Evolutionary conservation across 2,329 filamentous ascomycete genomes (phyloP).

Genomic region (Hymenoscyphus albidus): DNA sequence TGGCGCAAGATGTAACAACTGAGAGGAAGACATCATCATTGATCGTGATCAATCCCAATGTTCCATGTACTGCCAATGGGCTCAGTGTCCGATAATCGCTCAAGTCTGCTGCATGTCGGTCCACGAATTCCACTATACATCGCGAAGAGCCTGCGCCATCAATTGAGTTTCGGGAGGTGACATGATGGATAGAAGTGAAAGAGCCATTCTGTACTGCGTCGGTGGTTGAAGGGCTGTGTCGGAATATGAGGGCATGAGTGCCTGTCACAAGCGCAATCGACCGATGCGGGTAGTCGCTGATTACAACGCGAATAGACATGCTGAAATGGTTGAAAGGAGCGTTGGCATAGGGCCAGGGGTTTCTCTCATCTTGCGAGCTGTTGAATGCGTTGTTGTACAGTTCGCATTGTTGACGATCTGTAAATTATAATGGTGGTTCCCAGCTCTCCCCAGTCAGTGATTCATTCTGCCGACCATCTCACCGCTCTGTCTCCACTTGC

Average conservation of each 20-base stretch:
- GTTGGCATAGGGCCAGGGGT: neutral
- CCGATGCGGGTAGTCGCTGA: constrained; percentile 82
- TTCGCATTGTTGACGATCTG: neutral
- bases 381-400: neutral
- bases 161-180: constrained; percentile 39
- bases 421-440: neutral
- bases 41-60: constrained; percentile 80
- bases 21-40: constrained; percentile 85
- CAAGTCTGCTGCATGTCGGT: constrained; percentile 61
- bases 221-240: constrained; percentile 65
- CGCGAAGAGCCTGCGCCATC: constrained; percentile 27
- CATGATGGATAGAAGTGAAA: constrained; percentile 49
- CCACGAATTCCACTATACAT: constrained; percentile 86
- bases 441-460: too few species aligned
- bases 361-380: neutral
- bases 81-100: constrained; percentile 74
- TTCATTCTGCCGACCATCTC: too few species aligned
- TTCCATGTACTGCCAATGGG: constrained; percentile 74
- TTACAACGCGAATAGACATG: constrained; percentile 36
- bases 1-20: constrained; percentile 74
- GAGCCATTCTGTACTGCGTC: constrained; percentile 58
- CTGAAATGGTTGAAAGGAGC: constrained; percentile 8
- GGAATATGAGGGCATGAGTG: constrained; percentile 78
- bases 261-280: constrained; percentile 81
- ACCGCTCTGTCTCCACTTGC: neutral